Conservation (phyloP, 2,329 filamentous ascomycete genomes). For the Aaosphaeria arxii region DNA sequence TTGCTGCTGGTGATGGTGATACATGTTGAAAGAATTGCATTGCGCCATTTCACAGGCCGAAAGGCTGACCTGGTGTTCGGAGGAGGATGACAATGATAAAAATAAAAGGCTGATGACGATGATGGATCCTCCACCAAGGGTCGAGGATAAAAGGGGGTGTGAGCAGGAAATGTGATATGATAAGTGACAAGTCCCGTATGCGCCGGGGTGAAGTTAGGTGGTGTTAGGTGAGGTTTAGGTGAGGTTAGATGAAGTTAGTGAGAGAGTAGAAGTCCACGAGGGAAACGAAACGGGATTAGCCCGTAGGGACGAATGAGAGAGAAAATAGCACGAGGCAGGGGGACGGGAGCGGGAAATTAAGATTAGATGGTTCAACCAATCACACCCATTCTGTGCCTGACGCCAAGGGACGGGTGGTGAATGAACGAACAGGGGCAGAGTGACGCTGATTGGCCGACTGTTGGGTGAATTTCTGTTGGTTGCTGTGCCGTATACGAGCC, state of each 20-base stretch:
- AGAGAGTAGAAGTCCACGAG: neutral
- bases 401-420: conserved; percentile 12
- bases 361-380: conserved; percentile 28
- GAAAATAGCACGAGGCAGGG: conserved; percentile 16
- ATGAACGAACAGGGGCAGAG: conserved; percentile 20
- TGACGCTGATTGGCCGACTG: neutral
- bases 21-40: neutral
- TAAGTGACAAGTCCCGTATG: neutral
- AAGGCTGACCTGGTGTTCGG: neutral
- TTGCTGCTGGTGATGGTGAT: neutral
- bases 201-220: neutral
- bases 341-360: conserved; percentile 22
- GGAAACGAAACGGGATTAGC: conserved; percentile 1
- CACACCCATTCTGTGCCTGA: conserved; percentile 23
- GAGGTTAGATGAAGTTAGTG: too few species aligned
- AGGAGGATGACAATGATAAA: neutral
- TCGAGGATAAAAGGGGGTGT: too few species aligned
- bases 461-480: conserved; percentile 1
- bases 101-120: too few species aligned
- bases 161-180: neutral
- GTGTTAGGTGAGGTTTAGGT: too few species aligned
- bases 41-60: neutral
- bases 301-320: neutral
- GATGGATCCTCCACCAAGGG: too few species aligned
- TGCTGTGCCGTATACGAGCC: conserved; percentile 2